Conservation (phyloP, 768 basidiomycete species). For the Tylopilus subfusipes region DNA sequence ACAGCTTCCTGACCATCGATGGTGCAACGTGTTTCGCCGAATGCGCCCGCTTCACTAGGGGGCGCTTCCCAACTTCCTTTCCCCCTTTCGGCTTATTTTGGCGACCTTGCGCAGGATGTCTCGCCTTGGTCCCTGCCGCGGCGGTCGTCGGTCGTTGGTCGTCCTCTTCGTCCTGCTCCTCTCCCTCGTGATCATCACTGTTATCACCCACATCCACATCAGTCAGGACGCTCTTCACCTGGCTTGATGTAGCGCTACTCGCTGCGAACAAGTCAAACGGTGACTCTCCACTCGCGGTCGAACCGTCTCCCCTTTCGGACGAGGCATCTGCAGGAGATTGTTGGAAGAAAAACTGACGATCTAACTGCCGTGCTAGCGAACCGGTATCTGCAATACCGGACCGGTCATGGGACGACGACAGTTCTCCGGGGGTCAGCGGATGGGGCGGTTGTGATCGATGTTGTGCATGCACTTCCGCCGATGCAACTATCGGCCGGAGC, state of each 20-base stretch:
- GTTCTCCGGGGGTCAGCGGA: conserved; percentile 2
- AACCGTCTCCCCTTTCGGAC: conserved; percentile 33
- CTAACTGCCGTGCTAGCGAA: conserved; percentile 34
- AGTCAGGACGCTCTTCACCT: conserved; percentile 21
- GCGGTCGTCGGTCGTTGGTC: conserved; percentile 22
- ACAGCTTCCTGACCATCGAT: conserved; percentile 28
- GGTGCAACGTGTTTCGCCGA: conserved; percentile 30
- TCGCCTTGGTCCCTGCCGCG: conserved; percentile 5
- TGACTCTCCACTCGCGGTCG: conserved; percentile 33
- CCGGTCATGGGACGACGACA: conserved; percentile 1
- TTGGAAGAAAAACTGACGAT: conserved; percentile 44
- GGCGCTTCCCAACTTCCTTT: conserved; percentile 33
- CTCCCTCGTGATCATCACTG: conserved; percentile 15
- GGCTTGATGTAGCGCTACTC: conserved; percentile 36
- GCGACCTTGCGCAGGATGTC: conserved; percentile 15
- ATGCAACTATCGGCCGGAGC: conserved; percentile 5
- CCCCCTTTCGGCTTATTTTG: conserved; percentile 29
- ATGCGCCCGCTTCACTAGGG: conserved; percentile 26
- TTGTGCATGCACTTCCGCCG: not conserved
- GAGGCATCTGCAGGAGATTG: conserved; percentile 41
- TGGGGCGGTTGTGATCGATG: conserved; percentile 22
- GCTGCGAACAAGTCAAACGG: conserved; percentile 33
- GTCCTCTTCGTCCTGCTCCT: conserved; percentile 9
- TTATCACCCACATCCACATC: conserved; percentile 18
- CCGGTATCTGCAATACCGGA: conserved; percentile 18